Evolutionary conservation across 768 basidiomycete species (phyloP), one percentile per base, ranked within the genome.

Genomic region (Suillus subaureus): DNA sequence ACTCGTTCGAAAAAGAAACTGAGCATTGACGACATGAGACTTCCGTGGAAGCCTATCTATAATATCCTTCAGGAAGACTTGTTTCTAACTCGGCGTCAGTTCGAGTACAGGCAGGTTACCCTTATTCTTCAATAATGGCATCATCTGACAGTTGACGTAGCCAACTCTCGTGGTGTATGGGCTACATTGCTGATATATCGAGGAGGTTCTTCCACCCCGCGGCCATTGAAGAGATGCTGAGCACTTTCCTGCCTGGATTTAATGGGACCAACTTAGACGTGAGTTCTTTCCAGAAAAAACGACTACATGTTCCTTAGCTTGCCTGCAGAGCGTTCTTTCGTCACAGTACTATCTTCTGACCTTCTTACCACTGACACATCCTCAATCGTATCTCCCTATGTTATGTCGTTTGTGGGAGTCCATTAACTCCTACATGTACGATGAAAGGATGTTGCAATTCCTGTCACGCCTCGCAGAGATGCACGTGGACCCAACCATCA

Each of bases 181-280:
- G 89, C 4, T 86, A 86, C 69, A 82, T 92, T 66, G 88, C 89
- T 37, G 85, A 88, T 43, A 83, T 82, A 71, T 81, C 86, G 54
- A 86, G 92, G 62, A 82, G 91, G 62, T 96, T 96, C 83, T 96
- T 95, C 78, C 94, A 95, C 70, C 94, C 94, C 21, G 87, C 91
- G 49, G 90, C 93, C 40, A 89, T 89, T 62, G 87, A 90, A 69
- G 91, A 93, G 70, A 96, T 97, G 93, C 85, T 97, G 37, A 82
- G 89, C n/a, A 89, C 85, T 0, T 94, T 96, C 73, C 79, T 97
- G 12, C 94, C 94, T 6, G 79, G 83, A 62, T 81, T 96, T 40
- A 90, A 94, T 70, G 91, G 90, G 39, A 89, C 87, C 28, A 84
- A 84, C 63, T 78, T 94, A 69, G 88, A 92, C 77, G 91, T 91